A percentile compares a stretch with the other conserved stretches of the same genome.
Evolutionary conservation across 495 filamentous ascomycete species (phyloP).

Genomic region (Monascus purpureus): DNA sequence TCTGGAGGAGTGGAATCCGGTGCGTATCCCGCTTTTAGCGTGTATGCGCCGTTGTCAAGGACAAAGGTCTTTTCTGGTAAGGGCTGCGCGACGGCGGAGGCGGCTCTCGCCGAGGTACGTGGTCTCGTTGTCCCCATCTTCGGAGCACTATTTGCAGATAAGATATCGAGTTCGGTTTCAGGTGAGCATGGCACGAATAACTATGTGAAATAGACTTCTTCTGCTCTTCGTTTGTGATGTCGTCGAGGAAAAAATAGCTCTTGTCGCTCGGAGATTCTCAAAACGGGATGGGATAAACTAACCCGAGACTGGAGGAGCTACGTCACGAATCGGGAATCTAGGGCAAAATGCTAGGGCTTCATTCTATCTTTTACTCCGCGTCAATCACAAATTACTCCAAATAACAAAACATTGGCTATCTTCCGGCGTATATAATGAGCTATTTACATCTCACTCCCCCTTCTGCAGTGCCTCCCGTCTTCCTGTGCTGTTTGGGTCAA

Average conservation of each 20-base stretch:
- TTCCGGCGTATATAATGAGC: too few species aligned
- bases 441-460: too few species aligned
- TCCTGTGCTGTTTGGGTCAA: conserved; percentile 34
- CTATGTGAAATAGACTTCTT: too few species aligned
- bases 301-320: background rate
- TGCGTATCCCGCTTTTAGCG: conserved; percentile 84
- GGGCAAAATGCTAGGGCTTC: conserved; percentile 15
- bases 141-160: background rate
- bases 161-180: too few species aligned
- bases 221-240: too few species aligned
- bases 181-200: too few species aligned
- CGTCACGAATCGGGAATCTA: conserved; percentile 13
- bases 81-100: conserved; percentile 13
- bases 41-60: conserved; percentile 88
- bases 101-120: conserved; percentile 19
- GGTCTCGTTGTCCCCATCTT: conserved; percentile 26
- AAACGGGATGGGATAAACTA: background rate
- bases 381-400: background rate
- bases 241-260: conserved; percentile 1
- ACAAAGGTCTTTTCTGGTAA: conserved; percentile 60
- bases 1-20: conserved; percentile 19
- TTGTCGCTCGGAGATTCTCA: background rate
- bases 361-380: background rate
- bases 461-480: conserved; percentile 28
- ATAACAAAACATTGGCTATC: too few species aligned